phyloP scores from a whole-genome alignment of 163 green algal species.

The Scenedesmus sp. region DNA sequence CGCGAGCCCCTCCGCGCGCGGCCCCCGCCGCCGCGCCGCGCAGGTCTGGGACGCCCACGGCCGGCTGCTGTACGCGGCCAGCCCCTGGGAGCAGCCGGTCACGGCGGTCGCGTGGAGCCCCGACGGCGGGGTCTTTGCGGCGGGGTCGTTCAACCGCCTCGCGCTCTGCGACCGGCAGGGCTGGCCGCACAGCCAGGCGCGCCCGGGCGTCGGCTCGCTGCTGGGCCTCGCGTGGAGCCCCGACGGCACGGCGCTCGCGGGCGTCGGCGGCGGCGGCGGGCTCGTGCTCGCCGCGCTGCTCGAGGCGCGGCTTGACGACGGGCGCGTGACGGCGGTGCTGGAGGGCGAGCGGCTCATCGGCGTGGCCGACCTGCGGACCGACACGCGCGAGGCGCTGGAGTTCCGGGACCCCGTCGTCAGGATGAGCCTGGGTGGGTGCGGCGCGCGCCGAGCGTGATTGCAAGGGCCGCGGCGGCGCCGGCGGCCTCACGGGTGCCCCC shows the following conservation, averaged over 20 bases:
- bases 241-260: constrained; percentile 77
- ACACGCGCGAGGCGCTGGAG: constrained; percentile 76
- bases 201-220: constrained; percentile 57
- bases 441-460: no score
- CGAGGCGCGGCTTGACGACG: constrained; percentile 62
- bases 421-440: constrained; percentile 65
- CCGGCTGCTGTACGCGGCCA: constrained; percentile 73
- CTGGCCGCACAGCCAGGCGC: constrained; percentile 73
- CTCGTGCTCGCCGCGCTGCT: constrained; percentile 70
- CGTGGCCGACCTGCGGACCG: constrained; percentile 68
- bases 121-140: constrained; percentile 71
- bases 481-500: neutral
- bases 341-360: constrained; percentile 51
- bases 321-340: constrained; percentile 54
- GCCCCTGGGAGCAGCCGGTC: constrained; percentile 59
- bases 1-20: no score
- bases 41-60: constrained; percentile 85
- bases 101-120: constrained; percentile 77
- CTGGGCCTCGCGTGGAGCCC: constrained; percentile 68
- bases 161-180: constrained; percentile 78
- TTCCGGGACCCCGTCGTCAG: constrained; percentile 78
- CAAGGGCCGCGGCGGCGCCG: neutral
- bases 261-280: constrained; percentile 61
- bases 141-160: constrained; percentile 72
- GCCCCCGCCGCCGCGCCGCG: no score